Conservation (phyloP, 257 asterid species). For the Vinca minor region DNA sequence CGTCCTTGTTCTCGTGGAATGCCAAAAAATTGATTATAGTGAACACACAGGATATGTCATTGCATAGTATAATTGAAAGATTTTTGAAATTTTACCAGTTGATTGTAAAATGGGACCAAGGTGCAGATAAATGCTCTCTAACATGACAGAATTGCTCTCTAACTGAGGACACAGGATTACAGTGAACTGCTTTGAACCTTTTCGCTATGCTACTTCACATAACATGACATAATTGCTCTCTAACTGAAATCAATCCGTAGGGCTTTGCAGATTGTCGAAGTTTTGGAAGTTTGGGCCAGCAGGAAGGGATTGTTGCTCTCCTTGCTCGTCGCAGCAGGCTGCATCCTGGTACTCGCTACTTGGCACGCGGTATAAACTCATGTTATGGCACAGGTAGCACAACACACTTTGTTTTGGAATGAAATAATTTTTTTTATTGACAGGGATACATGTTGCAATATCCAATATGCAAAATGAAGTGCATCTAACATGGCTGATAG, state of each 20-base stretch:
- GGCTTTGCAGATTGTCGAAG: slow-evolving; percentile 84
- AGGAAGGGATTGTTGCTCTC: slow-evolving; percentile 92
- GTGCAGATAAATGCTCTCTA: background rate
- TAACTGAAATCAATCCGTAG: slow-evolving; percentile 44
- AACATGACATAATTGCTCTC: background rate
- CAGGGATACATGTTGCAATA: background rate
- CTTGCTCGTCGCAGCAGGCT: slow-evolving; percentile 94
- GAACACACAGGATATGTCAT: background rate
- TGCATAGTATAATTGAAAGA: background rate
- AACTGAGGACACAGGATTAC: background rate
- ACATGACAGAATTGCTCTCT: background rate
- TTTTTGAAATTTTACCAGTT: background rate
- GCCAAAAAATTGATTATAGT: background rate
- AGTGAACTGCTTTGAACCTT: background rate
- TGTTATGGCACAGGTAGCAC: slow-evolving; percentile 85
- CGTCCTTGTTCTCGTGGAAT: background rate
- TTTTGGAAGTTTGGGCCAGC: slow-evolving; percentile 94
- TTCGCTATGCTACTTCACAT: background rate
- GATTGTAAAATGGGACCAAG: background rate
- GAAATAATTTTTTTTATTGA: slow-evolving; percentile 1
- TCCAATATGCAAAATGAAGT: background rate
- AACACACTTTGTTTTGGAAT: slow-evolving; percentile 4
- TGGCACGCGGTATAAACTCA: slow-evolving; percentile 93
- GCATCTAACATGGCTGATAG: background rate
- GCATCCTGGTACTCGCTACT: slow-evolving; percentile 98